Conservation (phyloP, 352 stramenopile genomes). For the Stramenopiles sp. region DNA sequence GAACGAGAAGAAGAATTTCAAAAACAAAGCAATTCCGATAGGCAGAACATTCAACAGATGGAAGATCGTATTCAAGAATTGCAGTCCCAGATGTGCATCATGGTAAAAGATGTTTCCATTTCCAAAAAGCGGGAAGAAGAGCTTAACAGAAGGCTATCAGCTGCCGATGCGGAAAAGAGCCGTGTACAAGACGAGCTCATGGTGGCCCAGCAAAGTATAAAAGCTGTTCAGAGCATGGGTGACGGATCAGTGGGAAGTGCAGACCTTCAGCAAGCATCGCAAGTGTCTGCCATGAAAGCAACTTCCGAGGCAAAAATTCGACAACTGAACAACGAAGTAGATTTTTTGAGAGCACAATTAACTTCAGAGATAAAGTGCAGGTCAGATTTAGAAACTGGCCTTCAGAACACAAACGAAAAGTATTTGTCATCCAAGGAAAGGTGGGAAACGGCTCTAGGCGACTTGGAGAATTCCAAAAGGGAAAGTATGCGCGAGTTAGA, state of each 20-base stretch:
- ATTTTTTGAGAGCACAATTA: slow-evolving; percentile 30
- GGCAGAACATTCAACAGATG: neutral
- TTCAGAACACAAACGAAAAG: neutral
- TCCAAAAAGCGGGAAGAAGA: neutral
- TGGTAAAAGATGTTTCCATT: slow-evolving; percentile 4
- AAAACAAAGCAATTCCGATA: neutral
- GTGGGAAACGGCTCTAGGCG: neutral
- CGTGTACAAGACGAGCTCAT: slow-evolving; percentile 12
- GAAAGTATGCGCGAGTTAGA: neutral
- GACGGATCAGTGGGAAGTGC: neutral
- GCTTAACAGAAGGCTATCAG: neutral
- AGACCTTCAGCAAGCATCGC: slow-evolving; percentile 10
- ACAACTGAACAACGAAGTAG: slow-evolving; percentile 32
- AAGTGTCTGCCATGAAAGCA: slow-evolving; percentile 18
- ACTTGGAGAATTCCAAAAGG: neutral
- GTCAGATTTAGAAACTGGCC: neutral
- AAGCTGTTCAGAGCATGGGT: neutral
- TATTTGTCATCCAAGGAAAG: neutral
- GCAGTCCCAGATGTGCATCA: neutral
- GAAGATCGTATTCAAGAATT: neutral
- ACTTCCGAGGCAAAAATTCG: slow-evolving; percentile 26
- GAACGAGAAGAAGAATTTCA: slow-evolving; percentile 2
- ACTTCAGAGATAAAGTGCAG: slow-evolving; percentile 20
- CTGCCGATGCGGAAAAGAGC: slow-evolving; percentile 18
- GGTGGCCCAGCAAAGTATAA: neutral